Evolutionary conservation across 306 rosid species (phyloP), one percentile per base, ranked within the genome.

Genomic region (Cercis canadensis): DNA sequence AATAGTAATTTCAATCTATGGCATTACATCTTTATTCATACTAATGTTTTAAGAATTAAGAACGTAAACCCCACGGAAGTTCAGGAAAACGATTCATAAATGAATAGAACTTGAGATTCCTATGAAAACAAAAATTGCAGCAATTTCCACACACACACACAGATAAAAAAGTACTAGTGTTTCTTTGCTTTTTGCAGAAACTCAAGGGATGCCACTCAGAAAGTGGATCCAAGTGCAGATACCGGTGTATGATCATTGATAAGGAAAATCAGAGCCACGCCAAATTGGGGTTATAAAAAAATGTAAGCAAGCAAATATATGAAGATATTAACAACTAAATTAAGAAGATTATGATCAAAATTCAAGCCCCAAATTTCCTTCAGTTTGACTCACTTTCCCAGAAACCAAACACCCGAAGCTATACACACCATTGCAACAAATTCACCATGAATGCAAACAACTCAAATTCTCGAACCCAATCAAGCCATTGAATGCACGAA

Each of bases 341-440:
- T 45, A 16, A 15, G 10, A 60, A 57, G 75, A 50, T 51, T 17
- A 29, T 32, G 76, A 65, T 49, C 44, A 57, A 33, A 80, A 74
- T 75, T 40, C 79, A 76, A 81, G 82, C 63, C 65, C 73, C 65
- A 13, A 56, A 52, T 76, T 41, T 56, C 82, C 73, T 69, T 54
- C 34, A 75, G 55, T 73, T 75, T 54, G 61, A 74, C 74, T 77
- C 50, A 78, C 19, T 68, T 77, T 72, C 75, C 36, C 39, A 34
- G 60, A 73, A 81, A 83, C 72, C 58, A 81, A 84, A 72, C 67
- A 62, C 75, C 59, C 76, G 8, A 79, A 63, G 66, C 78, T 63
- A 33, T 16, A 70, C 52, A 34, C 66, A 76, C 58, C 80, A 70
- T 77, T 69, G 62, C 67, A 83, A 78, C 61, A 81, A 72, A 59